phyloP scores from a whole-genome alignment of 139 green algal species.

The Spirogloea muscicola region DNA sequence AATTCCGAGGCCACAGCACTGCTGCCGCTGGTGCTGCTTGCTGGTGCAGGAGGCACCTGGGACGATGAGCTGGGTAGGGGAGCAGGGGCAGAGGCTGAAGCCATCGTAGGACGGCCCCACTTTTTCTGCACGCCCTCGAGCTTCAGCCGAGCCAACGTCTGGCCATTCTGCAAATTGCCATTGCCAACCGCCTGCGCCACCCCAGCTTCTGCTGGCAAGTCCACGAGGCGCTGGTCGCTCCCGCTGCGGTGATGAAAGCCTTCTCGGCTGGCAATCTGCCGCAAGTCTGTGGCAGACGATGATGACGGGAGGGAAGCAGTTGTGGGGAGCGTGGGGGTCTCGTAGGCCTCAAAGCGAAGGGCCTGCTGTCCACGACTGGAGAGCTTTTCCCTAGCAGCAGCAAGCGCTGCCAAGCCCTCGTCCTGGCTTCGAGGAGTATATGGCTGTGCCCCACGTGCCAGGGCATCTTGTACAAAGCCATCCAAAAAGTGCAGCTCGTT shows the following conservation, averaged over 20 bases:
- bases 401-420: constrained; percentile 9
- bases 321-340: constrained; percentile 21
- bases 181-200: background rate
- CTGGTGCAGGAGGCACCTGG: background rate
- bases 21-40: constrained; percentile 8
- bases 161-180: background rate
- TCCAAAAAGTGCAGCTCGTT: constrained; percentile 22
- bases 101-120: constrained; percentile 31
- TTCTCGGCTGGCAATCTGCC: background rate
- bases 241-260: background rate
- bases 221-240: background rate
- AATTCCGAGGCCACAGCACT: constrained; percentile 1
- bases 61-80: constrained; percentile 1
- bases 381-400: background rate
- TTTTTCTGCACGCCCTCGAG: constrained; percentile 43
- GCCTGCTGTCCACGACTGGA: background rate
- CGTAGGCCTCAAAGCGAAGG: constrained; percentile 47
- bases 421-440: constrained; percentile 35
- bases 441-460: constrained; percentile 37
- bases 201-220: background rate
- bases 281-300: background rate
- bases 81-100: constrained; percentile 10
- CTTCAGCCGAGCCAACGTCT: constrained; percentile 1
- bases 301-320: constrained; percentile 2
- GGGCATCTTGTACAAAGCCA: constrained; percentile 26